Base-by-base conservation (phyloP, 768 basidiomycete species). In the Leccinum arenicola region DNA sequence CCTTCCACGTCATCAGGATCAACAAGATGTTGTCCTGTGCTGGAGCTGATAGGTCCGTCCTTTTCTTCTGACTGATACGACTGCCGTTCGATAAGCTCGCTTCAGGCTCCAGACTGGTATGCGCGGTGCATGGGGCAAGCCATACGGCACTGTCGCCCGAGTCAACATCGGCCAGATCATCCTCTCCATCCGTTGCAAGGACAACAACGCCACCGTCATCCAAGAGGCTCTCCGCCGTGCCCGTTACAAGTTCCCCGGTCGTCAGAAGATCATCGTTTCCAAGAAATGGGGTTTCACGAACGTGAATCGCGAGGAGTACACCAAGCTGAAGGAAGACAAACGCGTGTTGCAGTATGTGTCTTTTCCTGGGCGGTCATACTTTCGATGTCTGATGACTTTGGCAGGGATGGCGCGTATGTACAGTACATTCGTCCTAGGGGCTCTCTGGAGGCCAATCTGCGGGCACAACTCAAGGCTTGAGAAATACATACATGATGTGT, bases 11-110 rank as follows among this genome's bases (percentile, higher is more conserved):
- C 69, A 77, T 99, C 79, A 91, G 97, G 64, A 97, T 97, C 87
- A 97, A 98, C 91, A 98, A 99, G 88, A 98, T 97, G 93, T 91
- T 98, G 83, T 91, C 89, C 59, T 98, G 97, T 75, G 97, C 97
- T 68, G 96, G 97, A 68, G 95, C 97, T 69, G 97, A 99, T 93
- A 82, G 93, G 92, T 89, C 21, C 3, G 58, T 17, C 61, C 7
- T 6, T n/a, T 9, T 8, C 15, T 19, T 3, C 12, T 1, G 23
- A 14, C 5, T n/a, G 6, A 27, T 19, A 6, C 19, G 43, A 11
- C 12, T 0, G 1, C 3, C 1, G 0, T 29, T 35, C 51, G n/a
- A 61, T 12, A 0, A 29, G 23, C 19, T 35, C 35, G 5, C 25
- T 27, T 54, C 1, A 91, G 92, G 71, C 84, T 96, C 59, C 92